Evolutionary conservation across 2,329 filamentous ascomycete species (phyloP), one percentile per base, ranked within the genome.

Genomic region (Sporothrix humicola): DNA sequence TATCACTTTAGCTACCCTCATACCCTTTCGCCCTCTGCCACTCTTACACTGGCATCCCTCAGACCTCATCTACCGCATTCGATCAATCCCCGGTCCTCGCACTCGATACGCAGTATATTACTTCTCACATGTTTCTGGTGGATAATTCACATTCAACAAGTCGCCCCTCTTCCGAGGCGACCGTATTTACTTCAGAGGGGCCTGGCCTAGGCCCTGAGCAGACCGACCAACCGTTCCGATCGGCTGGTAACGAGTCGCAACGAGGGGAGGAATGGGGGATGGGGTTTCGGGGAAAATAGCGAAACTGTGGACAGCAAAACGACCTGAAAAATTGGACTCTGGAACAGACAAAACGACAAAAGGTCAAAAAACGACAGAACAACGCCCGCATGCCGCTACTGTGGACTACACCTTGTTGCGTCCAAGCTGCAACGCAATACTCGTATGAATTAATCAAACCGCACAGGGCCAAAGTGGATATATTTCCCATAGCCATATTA

Each of bases 361-460:
- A 37, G 31, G 31, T 7, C 31, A 37, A 37, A 37, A 37, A 37
- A 37, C 31, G 31, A 37, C 7, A 37, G 31, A 37, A 37, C 31
- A 37, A 37, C 31, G 31, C 31, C 31, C 44, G 59, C 44, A 66
- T 66, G 63, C 63, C 59, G 59, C 59, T 63, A 63, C 59, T 44
- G 63, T 66, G 63, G 63, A 44, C n/a, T 48, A 23, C 20, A 10
- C 12, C 12, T 48, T 66, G 63, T 48, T 26, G 17, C 10, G 63
- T 10, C 44, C 63, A 65, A 17, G 63, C 63, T 66, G 63, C 63
- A 66, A 23, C 59, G 63, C 63, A 50, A 66, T 31, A 23, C 42
- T 66, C 20, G 42, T 63, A 63, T 66, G 61, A 23, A n/a, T 46
- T 54, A 69, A 69, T 69, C 65, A 69, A 69, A 69, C 63, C 65